These are phyloP conservation scores for Leishmania lainsoni DNA, from an alignment of 208 protist genomes.

Conservation along the genomic window DNA sequence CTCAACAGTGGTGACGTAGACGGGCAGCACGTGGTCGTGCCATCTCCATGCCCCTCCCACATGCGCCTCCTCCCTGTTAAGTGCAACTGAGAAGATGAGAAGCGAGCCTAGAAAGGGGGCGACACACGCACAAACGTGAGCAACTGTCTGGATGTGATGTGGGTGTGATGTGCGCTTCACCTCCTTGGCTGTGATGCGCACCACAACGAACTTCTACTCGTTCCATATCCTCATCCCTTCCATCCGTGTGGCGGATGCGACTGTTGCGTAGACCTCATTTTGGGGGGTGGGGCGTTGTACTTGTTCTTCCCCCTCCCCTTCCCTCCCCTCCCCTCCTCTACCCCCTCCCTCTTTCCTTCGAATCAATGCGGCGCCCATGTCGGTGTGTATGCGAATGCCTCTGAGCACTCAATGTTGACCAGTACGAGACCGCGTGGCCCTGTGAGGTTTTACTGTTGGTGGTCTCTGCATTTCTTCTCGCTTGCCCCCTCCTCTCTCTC, in stretches of 20 bases:
- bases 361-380: background rate
- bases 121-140: background rate
- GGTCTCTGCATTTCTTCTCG: too few relatives aligned
- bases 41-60: background rate
- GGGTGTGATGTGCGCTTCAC: constrained; percentile 4
- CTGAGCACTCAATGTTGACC: too few relatives aligned
- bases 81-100: background rate
- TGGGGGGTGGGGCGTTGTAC: background rate
- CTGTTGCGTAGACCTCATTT: background rate
- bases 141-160: background rate
- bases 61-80: background rate
- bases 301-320: background rate
- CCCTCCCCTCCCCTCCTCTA: background rate
- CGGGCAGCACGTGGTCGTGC: background rate
- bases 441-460: background rate
- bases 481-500: background rate
- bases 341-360: background rate
- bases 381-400: background rate
- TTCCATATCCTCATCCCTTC: background rate
- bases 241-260: background rate
- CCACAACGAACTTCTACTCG: background rate
- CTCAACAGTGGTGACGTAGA: background rate
- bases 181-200: background rate
- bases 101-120: background rate
- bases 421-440: background rate